Evolutionary conservation across 176 grass and related monocot genomes (phyloP), one percentile per base, ranked within the genome.

Genomic region (Alopecurus myosuroides): DNA sequence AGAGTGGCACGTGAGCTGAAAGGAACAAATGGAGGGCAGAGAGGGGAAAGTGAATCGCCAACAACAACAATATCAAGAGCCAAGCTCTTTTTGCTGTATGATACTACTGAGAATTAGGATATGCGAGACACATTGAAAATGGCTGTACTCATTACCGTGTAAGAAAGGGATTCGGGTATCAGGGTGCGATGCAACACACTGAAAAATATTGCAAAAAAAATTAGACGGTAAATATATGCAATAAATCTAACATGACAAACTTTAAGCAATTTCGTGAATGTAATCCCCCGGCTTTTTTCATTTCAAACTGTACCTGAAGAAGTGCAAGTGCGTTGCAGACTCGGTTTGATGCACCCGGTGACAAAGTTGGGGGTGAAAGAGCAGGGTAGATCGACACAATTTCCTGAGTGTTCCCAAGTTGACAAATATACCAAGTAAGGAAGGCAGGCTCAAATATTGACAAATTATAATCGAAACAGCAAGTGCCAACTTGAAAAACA

Each of bases 251-350:
- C 26, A 85, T 18, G 2, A 31, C 5, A 29, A 41, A 36, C 26
- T 82, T 23, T 44, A 82, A 55, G 18, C 9, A 51, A 77, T 33
- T 51, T 82, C 20, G 0, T 31, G 44, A 31, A 74, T 74, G 42
- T 49, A 31, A 19, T 74, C 18, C 36, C 12, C n/a, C n/a, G 2
- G 1, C 28, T 36, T 80, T 57, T 28, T 50, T 1, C 4, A 51
- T 60, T 9, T 41, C 61, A 23, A 73, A 33, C 22, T 48, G 18
- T 82, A 98, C 97, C 97, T 99, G 97, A 74, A 99, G 97, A 89
- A 99, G 97, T 63, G 97, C 94, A 84, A 99, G 97, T 42, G 97
- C 97, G 19, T 99, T 99, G 88, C 97, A 99, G 53, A 99, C 94
- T 70, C 94, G 84, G 83, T 99, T 99, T 79, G 97, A 99, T 69